Evolutionary conservation across 768 basidiomycete genomes (phyloP).

Genomic region (Fistulinella prunicolor): DNA sequence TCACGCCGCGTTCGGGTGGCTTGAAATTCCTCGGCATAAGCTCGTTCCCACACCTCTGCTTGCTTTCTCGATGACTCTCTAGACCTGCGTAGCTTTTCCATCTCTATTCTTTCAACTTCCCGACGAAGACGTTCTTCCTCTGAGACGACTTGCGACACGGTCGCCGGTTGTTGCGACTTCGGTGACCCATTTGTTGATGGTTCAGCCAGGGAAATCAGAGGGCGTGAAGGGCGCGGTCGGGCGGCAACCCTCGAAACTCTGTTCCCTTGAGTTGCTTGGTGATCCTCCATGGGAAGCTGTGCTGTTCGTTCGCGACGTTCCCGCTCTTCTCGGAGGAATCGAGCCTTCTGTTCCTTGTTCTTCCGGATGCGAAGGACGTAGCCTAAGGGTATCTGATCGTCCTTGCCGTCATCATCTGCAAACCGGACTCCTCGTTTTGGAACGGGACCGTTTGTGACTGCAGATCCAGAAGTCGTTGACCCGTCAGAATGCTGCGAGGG

Average conservation of each 20-base stretch:
- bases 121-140: conserved; percentile 46
- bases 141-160: conserved; percentile 21
- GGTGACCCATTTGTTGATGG: not conserved
- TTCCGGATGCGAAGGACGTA: conserved; percentile 71
- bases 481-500: conserved; percentile 1
- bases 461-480: conserved; percentile 8
- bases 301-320: conserved; percentile 45
- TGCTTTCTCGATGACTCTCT: conserved; percentile 30
- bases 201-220: conserved; percentile 16
- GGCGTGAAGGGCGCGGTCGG: conserved; percentile 12
- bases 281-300: conserved; percentile 31
- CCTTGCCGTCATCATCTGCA: conserved; percentile 57
- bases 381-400: conserved; percentile 65
- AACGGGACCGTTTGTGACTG: conserved; percentile 8
- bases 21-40: conserved; percentile 57
- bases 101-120: conserved; percentile 44
- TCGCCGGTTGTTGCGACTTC: not conserved
- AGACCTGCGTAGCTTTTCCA: conserved; percentile 51
- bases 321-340: conserved; percentile 59
- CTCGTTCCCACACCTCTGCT: conserved; percentile 51
- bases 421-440: conserved; percentile 59
- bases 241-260: conserved; percentile 17
- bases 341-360: conserved; percentile 70
- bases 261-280: conserved; percentile 18
- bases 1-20: conserved; percentile 64